Base-by-base conservation (phyloP, 805 yeast genomes). In the Vanderwaltozyma yarrowii region DNA sequence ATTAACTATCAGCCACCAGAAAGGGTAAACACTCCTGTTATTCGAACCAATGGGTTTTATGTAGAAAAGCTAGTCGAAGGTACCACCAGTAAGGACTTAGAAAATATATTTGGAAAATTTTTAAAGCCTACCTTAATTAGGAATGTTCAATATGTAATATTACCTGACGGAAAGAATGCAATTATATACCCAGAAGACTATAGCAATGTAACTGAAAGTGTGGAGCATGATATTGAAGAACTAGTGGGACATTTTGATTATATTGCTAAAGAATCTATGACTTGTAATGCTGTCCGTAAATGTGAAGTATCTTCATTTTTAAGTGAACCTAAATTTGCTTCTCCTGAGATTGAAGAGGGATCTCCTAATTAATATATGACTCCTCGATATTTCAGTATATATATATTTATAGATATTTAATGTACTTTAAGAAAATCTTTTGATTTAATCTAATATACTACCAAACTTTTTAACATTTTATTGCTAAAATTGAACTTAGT, bases 51-150 rank as follows among this genome's bases (percentile, higher is more conserved):
- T 55, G 76, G 81, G 1, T 62, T 80, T 36, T 48, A 72, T 13
- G 66, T 81, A 11, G 61, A 62, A 26, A 77, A 74, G 38, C 64
- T 74, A 3, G 70, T 71, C 28, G 62, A 70, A 35, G 84, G 83
- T 1, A 64, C 71, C 2, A 69, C 76, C 0, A 60, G 58, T 36
- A 68, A 66, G 8, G 71, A 67, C 15, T 45, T 78, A 10, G 69
- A 65, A 34, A 48, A 41, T 0, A 50, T 56, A 9, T 52, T 70
- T 16, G 56, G 57, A 11, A 41, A 43, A 13, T 60, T 49, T 38
- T 42, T 58, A 33, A 51, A 44, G 30, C 39, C 53, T 7, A 51
- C 56, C 0, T 54, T 61, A 21, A 33, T 63, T 3, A 51, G 42
- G 31, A 54, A 56, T 14, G 55, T 58, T 3, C 45, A 53, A 12